Percentiles rank a stretch among this genome's conserved stretches.
Conservation (phyloP, 1,284 basidiomycete genomes). For the Veloporphyrellus conicus region DNA sequence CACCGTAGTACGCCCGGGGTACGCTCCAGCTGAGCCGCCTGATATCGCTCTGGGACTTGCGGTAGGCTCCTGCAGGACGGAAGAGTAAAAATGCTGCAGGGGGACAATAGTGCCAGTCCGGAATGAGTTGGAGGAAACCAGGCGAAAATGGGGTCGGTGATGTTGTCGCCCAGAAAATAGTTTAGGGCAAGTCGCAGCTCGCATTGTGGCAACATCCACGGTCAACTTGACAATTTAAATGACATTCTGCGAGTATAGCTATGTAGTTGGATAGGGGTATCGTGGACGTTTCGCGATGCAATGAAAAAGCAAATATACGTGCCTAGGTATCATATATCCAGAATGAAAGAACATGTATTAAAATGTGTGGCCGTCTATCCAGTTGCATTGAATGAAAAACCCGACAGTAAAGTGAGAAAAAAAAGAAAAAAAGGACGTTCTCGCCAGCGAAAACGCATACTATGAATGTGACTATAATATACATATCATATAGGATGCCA, state of each 20-base stretch:
- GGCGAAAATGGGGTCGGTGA: rapidly evolving
- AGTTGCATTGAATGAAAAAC: neutral
- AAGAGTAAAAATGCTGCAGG: slow-evolving; percentile 32
- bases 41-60: slow-evolving; percentile 42
- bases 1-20: slow-evolving; percentile 20
- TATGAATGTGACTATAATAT: slow-evolving; percentile 4
- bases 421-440: neutral
- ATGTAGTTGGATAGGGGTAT: slow-evolving; percentile 1
- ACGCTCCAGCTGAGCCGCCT: slow-evolving; percentile 45
- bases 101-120: slow-evolving; percentile 52
- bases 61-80: slow-evolving; percentile 47
- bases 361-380: slow-evolving; percentile 17
- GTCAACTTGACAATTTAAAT: no score
- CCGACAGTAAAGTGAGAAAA: neutral
- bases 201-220: no score
- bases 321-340: neutral
- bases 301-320: neutral
- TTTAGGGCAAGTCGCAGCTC: slow-evolving; percentile 29
- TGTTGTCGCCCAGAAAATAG: neutral
- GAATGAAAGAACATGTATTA: slow-evolving; percentile 24
- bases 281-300: slow-evolving; percentile 1
- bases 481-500: slow-evolving; percentile 3
- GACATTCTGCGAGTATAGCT: no score
- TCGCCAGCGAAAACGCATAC: slow-evolving; percentile 8
- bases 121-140: slow-evolving; percentile 36